Percentiles rank a stretch among this genome's conserved stretches.
Conservation (phyloP, 164 flowering plant species). For the Liquidambar formosana region DNA sequence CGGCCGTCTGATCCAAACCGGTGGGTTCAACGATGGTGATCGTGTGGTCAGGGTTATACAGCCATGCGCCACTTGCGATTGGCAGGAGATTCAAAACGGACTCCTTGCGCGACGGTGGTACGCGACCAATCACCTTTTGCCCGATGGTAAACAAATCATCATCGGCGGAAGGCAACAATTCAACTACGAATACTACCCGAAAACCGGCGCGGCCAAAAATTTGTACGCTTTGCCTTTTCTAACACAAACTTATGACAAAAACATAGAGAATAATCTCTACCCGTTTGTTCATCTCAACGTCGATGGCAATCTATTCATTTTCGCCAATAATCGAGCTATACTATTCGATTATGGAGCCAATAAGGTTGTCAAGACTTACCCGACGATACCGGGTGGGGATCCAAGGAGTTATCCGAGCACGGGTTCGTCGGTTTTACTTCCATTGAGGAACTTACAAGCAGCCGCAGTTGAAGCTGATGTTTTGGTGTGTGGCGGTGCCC, state of each 20-base stretch:
- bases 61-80: conserved; percentile 64
- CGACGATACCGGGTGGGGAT: conserved; percentile 57
- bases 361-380: conserved; percentile 39
- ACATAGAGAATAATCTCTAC: conserved; percentile 73
- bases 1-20: conserved; percentile 69
- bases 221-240: conserved; percentile 41
- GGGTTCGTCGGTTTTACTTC: conserved; percentile 65
- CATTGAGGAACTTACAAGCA: conserved; percentile 33
- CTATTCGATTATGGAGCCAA: conserved; percentile 37
- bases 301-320: conserved; percentile 60
- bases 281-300: conserved; percentile 54
- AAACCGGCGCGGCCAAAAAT: conserved; percentile 13
- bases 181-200: conserved; percentile 81
- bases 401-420: conserved; percentile 67
- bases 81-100: conserved; percentile 50
- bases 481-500: conserved; percentile 61
- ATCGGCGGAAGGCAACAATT: conserved; percentile 71
- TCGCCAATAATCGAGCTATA: conserved; percentile 62
- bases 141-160: conserved; percentile 62
- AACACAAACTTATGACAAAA: conserved; percentile 40
- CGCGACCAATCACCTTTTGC: conserved; percentile 70
- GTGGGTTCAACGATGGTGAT: conserved; percentile 68
- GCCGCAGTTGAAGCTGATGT: conserved; percentile 33
- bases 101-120: conserved; percentile 63
- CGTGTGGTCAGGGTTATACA: conserved; percentile 38